phyloP scores from a whole-genome alignment of 2,329 filamentous ascomycete genomes.

The Xylariomycetidae sp. region DNA sequence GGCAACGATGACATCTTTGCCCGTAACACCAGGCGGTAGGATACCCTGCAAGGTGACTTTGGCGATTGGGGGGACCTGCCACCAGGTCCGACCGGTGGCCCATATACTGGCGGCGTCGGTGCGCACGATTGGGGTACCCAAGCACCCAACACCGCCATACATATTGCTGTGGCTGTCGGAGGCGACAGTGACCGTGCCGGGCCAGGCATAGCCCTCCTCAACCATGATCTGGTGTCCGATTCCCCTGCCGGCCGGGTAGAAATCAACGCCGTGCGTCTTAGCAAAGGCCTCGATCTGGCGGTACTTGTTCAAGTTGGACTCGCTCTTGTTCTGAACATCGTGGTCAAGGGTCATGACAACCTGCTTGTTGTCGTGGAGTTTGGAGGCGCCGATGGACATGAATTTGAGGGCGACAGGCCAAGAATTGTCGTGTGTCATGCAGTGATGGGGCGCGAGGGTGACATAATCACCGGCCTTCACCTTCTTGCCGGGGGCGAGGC shows the following conservation, averaged over 20 bases:
- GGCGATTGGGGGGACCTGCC: slow-evolving; percentile 78
- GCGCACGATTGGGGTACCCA: slow-evolving; percentile 72
- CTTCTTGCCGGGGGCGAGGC: slow-evolving; percentile 65
- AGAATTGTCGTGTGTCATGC: slow-evolving; percentile 72
- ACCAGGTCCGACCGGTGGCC: slow-evolving; percentile 81
- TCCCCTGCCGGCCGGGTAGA: slow-evolving; percentile 70
- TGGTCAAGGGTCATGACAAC: slow-evolving; percentile 61
- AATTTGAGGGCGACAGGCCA: slow-evolving; percentile 72
- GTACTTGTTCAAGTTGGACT: slow-evolving; percentile 79
- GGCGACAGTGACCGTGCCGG: slow-evolving; percentile 75
- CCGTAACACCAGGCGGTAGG: slow-evolving; percentile 73
- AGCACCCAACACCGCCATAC: slow-evolving; percentile 67
- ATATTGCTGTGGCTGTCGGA: slow-evolving; percentile 73
- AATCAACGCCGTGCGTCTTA: slow-evolving; percentile 66
- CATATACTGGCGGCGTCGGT: slow-evolving; percentile 85
- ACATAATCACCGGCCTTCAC: slow-evolving; percentile 82
- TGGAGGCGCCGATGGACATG: slow-evolving; percentile 73
- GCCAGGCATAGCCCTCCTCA: slow-evolving; percentile 78
- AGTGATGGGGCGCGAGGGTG: slow-evolving; percentile 61
- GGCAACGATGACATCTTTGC: slow-evolving; percentile 91
- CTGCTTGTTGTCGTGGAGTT: slow-evolving; percentile 65
- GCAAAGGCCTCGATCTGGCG: slow-evolving; percentile 76
- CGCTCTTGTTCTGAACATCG: slow-evolving; percentile 62
- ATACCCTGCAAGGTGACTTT: slow-evolving; percentile 72
- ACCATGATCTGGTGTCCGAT: slow-evolving; percentile 94